Conservation (phyloP, 805 yeast species). For the Teunomyces cretensis region DNA sequence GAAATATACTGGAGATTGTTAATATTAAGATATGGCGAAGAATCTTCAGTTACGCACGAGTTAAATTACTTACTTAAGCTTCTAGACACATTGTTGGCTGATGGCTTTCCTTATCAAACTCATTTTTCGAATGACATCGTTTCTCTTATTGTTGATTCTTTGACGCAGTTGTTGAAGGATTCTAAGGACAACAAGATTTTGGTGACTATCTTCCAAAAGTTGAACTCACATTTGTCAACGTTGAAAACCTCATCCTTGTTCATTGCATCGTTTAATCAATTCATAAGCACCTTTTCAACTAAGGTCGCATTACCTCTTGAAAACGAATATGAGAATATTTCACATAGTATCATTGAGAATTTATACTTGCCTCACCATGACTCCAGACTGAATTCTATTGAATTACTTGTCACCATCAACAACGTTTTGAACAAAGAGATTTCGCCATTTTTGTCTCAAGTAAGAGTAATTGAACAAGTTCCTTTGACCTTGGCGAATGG, state of each 20-base stretch:
- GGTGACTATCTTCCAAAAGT: slow-evolving; percentile 11
- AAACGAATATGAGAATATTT: slow-evolving; percentile 11
- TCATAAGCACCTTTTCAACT: slow-evolving; percentile 15
- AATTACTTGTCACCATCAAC: slow-evolving; percentile 38
- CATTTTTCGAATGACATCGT: slow-evolving; percentile 37
- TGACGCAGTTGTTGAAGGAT: slow-evolving; percentile 23
- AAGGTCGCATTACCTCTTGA: not conserved
- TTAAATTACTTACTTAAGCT: slow-evolving; percentile 17
- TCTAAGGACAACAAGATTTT: not conserved
- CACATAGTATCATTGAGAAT: slow-evolving; percentile 23
- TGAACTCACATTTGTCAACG: slow-evolving; percentile 17
- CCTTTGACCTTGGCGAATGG: slow-evolving; percentile 69
- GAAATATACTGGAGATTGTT: slow-evolving; percentile 54
- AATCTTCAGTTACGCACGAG: slow-evolving; percentile 16
- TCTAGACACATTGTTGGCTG: slow-evolving; percentile 10
- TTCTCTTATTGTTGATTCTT: slow-evolving; percentile 39
- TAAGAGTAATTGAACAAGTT: slow-evolving; percentile 63
- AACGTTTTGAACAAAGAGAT: slow-evolving; percentile 21
- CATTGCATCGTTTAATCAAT: slow-evolving; percentile 32
- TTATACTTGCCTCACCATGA: slow-evolving; percentile 50
- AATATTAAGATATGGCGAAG: slow-evolving; percentile 38
- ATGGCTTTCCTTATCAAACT: slow-evolving; percentile 9
- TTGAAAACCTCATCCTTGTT: slow-evolving; percentile 37
- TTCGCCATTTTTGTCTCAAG: slow-evolving; percentile 47
- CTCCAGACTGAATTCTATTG: slow-evolving; percentile 51